phyloP scores from a whole-genome alignment of 2,329 filamentous ascomycete species.

The Plenodomus biglobosus region DNA sequence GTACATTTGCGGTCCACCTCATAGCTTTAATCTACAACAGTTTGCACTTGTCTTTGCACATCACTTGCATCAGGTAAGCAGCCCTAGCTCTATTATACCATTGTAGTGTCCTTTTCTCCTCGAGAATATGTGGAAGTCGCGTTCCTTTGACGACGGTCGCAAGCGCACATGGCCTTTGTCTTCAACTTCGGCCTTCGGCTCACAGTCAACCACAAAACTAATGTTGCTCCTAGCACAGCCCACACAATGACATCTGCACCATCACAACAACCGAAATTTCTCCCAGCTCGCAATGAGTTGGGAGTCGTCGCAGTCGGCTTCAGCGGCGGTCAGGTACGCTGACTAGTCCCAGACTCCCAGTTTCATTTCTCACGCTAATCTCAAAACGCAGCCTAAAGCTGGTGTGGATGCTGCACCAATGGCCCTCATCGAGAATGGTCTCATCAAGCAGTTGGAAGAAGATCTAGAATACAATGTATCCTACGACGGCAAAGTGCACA shows the following conservation, averaged over 20 bases:
- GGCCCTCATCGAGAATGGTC: constrained; percentile 83
- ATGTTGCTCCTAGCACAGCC: constrained; percentile 6
- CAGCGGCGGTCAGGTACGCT: constrained; percentile 85
- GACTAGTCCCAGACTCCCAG: constrained; percentile 1
- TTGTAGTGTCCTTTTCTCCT: background rate
- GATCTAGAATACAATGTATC: constrained; percentile 88
- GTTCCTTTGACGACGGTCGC: constrained; percentile 1
- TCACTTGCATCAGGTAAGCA: background rate
- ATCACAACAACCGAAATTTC: constrained; percentile 70
- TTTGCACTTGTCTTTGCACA: background rate
- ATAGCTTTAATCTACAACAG: background rate
- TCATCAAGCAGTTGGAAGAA: constrained; percentile 77
- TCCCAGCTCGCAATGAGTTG: constrained; percentile 75
- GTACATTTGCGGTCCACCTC: background rate
- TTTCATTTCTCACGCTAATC: constrained; percentile 2
- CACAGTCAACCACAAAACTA: constrained; percentile 1
- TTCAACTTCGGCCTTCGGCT: background rate
- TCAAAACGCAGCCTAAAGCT: constrained; percentile 68
- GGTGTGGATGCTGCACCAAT: constrained; percentile 90
- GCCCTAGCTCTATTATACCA: background rate
- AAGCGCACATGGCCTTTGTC: constrained; percentile 1
- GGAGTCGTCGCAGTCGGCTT: constrained; percentile 95
- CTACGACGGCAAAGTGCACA: constrained; percentile 80
- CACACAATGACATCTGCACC: constrained; percentile 57
- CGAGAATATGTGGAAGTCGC: background rate